Evolutionary conservation across 352 stramenopile genomes (phyloP).

Genomic region (Phytophthora cryptogea): DNA sequence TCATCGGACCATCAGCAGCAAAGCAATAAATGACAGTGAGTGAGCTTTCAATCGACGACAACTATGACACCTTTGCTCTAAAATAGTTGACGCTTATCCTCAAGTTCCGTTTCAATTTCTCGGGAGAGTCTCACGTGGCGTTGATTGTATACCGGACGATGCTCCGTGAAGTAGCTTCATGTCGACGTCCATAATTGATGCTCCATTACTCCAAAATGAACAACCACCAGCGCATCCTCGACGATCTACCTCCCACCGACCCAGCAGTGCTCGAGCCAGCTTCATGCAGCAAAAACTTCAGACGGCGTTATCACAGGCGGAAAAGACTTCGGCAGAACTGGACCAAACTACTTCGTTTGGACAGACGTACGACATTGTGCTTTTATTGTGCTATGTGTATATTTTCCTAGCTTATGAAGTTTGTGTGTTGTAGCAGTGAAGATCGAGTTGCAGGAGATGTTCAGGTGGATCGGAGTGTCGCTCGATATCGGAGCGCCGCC

Average conservation of each 20-base stretch:
- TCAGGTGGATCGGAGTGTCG: conserved; percentile 27
- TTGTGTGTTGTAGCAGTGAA: conserved; percentile 16
- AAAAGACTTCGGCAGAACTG: conserved; percentile 44
- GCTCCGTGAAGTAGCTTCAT: conserved; percentile 32
- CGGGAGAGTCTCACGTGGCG: conserved; percentile 12
- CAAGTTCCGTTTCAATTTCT: conserved; percentile 30
- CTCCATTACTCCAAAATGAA: conserved; percentile 16
- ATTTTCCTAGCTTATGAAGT: background rate
- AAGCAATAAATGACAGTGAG: background rate
- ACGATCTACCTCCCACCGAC: conserved; percentile 2
- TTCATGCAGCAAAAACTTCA: conserved; percentile 73
- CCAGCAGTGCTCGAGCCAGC: conserved; percentile 36
- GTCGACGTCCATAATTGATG: conserved; percentile 34
- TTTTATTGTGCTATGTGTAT: background rate
- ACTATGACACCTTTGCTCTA: conserved; percentile 8
- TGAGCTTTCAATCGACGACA: background rate
- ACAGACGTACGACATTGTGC: conserved; percentile 17
- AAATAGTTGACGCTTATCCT: conserved; percentile 29
- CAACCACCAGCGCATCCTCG: conserved; percentile 9
- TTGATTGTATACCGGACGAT: conserved; percentile 22
- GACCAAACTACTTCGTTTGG: conserved; percentile 24
- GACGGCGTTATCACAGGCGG: conserved; percentile 53
- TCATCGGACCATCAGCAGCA: conserved; percentile 29
- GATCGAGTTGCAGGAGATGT: conserved; percentile 4
- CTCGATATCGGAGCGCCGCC: conserved; percentile 58